Evolutionary conservation across 176 grass and related monocot genomes (phyloP).

Genomic region (Carex kokanica): DNA sequence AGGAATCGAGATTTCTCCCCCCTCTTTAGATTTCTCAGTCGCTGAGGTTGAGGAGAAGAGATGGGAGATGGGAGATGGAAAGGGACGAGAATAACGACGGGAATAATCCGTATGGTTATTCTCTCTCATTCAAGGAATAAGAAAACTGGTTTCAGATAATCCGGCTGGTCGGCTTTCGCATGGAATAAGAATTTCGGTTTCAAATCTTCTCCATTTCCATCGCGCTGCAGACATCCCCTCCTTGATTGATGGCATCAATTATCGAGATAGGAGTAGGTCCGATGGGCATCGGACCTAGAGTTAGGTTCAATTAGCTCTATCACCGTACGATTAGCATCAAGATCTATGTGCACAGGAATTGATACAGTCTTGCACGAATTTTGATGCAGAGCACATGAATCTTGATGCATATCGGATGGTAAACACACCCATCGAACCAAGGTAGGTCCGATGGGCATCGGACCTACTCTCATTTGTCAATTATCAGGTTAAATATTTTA

Average conservation of each 20-base stretch:
- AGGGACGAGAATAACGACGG: slow-evolving; percentile 11
- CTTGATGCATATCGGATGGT: too few species aligned
- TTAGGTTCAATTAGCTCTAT: too few species aligned
- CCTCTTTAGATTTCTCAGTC: background rate
- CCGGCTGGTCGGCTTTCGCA: background rate
- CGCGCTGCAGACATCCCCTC: background rate
- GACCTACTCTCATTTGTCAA: too few species aligned
- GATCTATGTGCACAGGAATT: too few species aligned
- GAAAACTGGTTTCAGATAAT: background rate
- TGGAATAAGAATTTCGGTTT: background rate
- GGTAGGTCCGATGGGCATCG: too few species aligned
- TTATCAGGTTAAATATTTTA: too few species aligned
- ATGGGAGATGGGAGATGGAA: background rate
- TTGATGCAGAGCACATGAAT: too few species aligned
- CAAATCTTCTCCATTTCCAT: background rate
- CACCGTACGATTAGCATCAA: too few species aligned
- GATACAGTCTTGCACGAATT: too few species aligned
- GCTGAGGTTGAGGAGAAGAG: background rate
- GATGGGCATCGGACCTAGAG: too few species aligned
- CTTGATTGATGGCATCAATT: background rate
- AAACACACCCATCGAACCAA: too few species aligned
- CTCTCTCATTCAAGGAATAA: background rate
- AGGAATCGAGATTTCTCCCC: background rate
- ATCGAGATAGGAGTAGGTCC: too few species aligned
- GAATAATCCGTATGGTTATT: slow-evolving; percentile 21